These are phyloP conservation scores for Dioscorea zingiberensis DNA, from an alignment of 106 monocot genomes.

Conservation along the genomic window DNA sequence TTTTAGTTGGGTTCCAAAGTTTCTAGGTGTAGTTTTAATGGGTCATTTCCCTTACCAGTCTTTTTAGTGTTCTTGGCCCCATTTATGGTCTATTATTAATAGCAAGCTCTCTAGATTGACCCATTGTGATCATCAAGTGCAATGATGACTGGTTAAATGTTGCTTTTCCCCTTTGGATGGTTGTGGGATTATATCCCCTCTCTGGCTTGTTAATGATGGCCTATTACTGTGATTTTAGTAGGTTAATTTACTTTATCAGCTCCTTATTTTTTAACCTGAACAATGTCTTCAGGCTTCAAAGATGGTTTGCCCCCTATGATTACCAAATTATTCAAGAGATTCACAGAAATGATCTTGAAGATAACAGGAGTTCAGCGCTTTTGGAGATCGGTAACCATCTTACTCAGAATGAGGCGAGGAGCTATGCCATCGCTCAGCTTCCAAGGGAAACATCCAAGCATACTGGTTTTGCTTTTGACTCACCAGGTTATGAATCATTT, in stretches of 20 bases:
- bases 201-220: too few relatives aligned
- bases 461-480: slow-evolving; percentile 96
- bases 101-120: too few relatives aligned
- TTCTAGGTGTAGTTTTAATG: too few relatives aligned
- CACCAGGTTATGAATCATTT: slow-evolving; percentile 95
- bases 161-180: too few relatives aligned
- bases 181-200: too few relatives aligned
- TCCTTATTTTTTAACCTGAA: not conserved
- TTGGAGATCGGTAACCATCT: slow-evolving; percentile 53
- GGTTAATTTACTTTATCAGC: not conserved
- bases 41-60: too few relatives aligned
- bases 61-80: too few relatives aligned
- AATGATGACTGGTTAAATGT: too few relatives aligned
- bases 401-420: slow-evolving; percentile 79
- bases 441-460: slow-evolving; percentile 84
- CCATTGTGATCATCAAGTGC: too few relatives aligned
- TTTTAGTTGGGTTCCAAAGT: too few relatives aligned
- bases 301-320: slow-evolving; percentile 83
- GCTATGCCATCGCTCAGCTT: slow-evolving; percentile 72
- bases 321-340: slow-evolving; percentile 92
- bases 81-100: too few relatives aligned
- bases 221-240: not conserved
- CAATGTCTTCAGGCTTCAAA: slow-evolving; percentile 50
- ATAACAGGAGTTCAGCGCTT: slow-evolving; percentile 41
- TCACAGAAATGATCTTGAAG: slow-evolving; percentile 65